Base-by-base conservation (phyloP, 345 rosid genomes). In the Brassica nigra region DNA sequence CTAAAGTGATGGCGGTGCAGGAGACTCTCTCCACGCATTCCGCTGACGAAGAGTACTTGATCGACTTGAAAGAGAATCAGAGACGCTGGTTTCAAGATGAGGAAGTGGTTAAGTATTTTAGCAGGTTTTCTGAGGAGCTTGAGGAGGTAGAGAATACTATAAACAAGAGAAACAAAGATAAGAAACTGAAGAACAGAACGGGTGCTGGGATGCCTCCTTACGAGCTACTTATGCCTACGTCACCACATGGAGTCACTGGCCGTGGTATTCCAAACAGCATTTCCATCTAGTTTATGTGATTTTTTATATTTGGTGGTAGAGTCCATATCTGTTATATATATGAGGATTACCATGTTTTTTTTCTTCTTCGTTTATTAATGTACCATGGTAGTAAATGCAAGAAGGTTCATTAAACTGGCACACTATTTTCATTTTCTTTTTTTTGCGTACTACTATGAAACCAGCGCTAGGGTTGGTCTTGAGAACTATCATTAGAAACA, bases 1-100 rank as follows among this genome's bases (percentile, higher is more conserved):
- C 97, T 3, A 95, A 95, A 87, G 90, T 95, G 70, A 95, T 95
- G 99, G 99, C 99, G 0, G 97, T 89, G 8, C 99, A 95, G 78
- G 90, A 95, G 76, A 88, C 97, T 0, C 84, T 95, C 42, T 95
- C 97, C 1, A 92, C 97, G 20, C 99, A 95, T 79, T 90, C 99
- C 1, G 73, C 89, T 0, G 97, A 95, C 6, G 99, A 95, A 80
- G 98, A 94, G 88, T 94, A 92, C 78, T 66, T 92, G 79, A 95
- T 90, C 6, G 81, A 92, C 77, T 71, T 78, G 66, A 86, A 66
- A 81, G 88, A 86, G 28, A 81, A 84, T 2, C 89, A 88, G 39
- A 80, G 86, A 59, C 88, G 85, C 37, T 92, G 99, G 97, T 89
- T 87, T 77, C 84, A 84, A 57, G 97, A 95, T 71, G 80, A 65